phyloP scores from a whole-genome alignment of 805 yeast genomes.

The Saccharomyces eubayanus region DNA sequence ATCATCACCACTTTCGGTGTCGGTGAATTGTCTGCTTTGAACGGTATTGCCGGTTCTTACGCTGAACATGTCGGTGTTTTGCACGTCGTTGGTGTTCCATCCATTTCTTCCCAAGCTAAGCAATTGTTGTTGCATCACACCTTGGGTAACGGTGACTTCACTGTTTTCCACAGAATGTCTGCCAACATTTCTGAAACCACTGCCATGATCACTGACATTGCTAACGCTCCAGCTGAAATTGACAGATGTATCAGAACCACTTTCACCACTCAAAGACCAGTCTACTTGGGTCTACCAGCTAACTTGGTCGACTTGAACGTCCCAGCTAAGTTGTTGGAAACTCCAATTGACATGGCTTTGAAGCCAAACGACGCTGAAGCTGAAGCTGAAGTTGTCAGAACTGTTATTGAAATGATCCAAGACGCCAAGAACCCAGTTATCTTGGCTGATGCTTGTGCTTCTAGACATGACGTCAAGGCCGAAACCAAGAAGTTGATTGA shows the following conservation, averaged over 20 bases:
- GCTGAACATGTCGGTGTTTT: slow-evolving; percentile 76
- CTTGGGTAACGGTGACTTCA: slow-evolving; percentile 67
- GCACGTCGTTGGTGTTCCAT: slow-evolving; percentile 78
- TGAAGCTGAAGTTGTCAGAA: slow-evolving; percentile 47
- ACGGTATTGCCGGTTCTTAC: slow-evolving; percentile 76
- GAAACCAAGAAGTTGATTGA: slow-evolving; percentile 50
- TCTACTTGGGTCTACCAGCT: slow-evolving; percentile 68
- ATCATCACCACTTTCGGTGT: slow-evolving; percentile 67
- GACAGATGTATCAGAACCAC: slow-evolving; percentile 63
- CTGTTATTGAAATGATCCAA: slow-evolving; percentile 40
- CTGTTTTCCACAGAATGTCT: slow-evolving; percentile 65
- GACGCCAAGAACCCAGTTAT: slow-evolving; percentile 55
- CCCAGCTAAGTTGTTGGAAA: slow-evolving; percentile 41
- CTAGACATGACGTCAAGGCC: slow-evolving; percentile 51
- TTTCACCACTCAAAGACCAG: slow-evolving; percentile 62
- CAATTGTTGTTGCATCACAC: slow-evolving; percentile 67
- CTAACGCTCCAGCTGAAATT: slow-evolving; percentile 51
- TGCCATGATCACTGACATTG: slow-evolving; percentile 47
- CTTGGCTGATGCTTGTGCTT: slow-evolving; percentile 74
- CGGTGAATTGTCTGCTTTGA: slow-evolving; percentile 79
- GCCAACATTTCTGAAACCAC: slow-evolving; percentile 52
- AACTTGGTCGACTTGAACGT: slow-evolving; percentile 56
- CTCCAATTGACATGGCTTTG: slow-evolving; percentile 47
- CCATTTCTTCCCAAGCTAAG: slow-evolving; percentile 28
- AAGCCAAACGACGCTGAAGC: slow-evolving; percentile 44